These are phyloP conservation scores for Suillus decipiens DNA, from an alignment of 768 basidiomycete species.

Conservation along the genomic window DNA sequence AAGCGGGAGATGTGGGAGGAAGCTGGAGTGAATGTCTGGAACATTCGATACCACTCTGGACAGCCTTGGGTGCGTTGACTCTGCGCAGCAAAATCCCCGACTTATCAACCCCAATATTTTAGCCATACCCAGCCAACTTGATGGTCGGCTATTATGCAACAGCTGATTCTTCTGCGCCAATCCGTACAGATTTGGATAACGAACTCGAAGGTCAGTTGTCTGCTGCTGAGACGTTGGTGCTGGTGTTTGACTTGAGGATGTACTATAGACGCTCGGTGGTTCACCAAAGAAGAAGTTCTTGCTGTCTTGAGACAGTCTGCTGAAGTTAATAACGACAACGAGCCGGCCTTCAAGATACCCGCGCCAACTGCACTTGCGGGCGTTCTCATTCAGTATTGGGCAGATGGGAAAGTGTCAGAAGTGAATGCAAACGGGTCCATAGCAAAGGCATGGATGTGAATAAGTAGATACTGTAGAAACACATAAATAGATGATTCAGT, in stretches of 20 bases:
- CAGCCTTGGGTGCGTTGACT: constrained; percentile 75
- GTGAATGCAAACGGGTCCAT: not conserved
- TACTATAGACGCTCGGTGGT: constrained; percentile 83
- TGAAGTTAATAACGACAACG: constrained; percentile 29
- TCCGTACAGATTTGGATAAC: constrained; percentile 88
- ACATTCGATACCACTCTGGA: constrained; percentile 81
- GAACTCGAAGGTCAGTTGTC: constrained; percentile 78
- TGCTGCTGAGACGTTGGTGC: not conserved
- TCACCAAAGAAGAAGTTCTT: constrained; percentile 70
- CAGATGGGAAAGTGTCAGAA: constrained; percentile 38
- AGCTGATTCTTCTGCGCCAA: constrained; percentile 70
- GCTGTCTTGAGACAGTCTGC: constrained; percentile 51
- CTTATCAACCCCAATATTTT: constrained; percentile 30
- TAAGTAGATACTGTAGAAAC: constrained; percentile 13
- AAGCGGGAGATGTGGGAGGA: constrained; percentile 95
- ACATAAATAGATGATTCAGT: constrained; percentile 21
- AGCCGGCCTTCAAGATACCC: constrained; percentile 72
- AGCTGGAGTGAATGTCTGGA: constrained; percentile 84
- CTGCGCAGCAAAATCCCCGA: not conserved
- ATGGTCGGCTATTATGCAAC: constrained; percentile 91
- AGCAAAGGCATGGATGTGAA: constrained; percentile 12
- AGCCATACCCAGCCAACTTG: constrained; percentile 86
- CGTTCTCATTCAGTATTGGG: constrained; percentile 84
- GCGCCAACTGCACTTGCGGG: constrained; percentile 80
- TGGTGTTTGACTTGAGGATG: constrained; percentile 1